Conservation (phyloP, 129 eudicot genomes). For the Arctium lappa region DNA sequence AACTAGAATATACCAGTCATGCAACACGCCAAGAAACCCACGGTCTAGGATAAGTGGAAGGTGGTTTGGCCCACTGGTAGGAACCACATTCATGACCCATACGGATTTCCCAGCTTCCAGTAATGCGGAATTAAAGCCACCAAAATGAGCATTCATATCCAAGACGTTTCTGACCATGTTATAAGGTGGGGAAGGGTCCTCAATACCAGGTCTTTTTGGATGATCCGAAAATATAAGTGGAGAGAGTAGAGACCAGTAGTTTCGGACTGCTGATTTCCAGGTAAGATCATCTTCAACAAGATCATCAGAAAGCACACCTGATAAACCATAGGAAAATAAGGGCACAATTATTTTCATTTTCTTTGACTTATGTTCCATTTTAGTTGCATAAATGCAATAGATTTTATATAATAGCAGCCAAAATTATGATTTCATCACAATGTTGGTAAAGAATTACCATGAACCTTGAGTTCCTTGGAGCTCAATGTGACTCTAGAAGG, state of each 20-base stretch:
- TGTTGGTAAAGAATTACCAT: conserved; percentile 41
- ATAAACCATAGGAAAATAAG: conserved; percentile 10
- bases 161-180: conserved; percentile 95
- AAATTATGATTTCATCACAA: background rate
- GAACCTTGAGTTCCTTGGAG: conserved; percentile 55
- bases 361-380: background rate
- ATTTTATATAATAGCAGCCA: background rate
- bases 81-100: conserved; percentile 99
- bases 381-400: background rate
- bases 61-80: conserved; percentile 66
- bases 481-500: conserved; percentile 65
- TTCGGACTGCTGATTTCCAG: conserved; percentile 71
- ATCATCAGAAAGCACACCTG: conserved; percentile 75
- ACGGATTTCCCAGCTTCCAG: conserved; percentile 85
- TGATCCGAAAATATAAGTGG: conserved; percentile 95
- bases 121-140: conserved; percentile 89
- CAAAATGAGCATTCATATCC: conserved; percentile 95
- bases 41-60: conserved; percentile 88
- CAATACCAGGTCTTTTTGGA: conserved; percentile 97
- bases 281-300: conserved; percentile 61
- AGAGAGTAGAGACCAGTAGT: conserved; percentile 93
- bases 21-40: conserved; percentile 87
- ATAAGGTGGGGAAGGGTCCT: conserved; percentile 96
- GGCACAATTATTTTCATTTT: background rate
- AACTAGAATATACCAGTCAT: conserved; percentile 70